Base-by-base conservation (phyloP, 148 eudicot species). In the Mesembryanthemum crystallinum region DNA sequence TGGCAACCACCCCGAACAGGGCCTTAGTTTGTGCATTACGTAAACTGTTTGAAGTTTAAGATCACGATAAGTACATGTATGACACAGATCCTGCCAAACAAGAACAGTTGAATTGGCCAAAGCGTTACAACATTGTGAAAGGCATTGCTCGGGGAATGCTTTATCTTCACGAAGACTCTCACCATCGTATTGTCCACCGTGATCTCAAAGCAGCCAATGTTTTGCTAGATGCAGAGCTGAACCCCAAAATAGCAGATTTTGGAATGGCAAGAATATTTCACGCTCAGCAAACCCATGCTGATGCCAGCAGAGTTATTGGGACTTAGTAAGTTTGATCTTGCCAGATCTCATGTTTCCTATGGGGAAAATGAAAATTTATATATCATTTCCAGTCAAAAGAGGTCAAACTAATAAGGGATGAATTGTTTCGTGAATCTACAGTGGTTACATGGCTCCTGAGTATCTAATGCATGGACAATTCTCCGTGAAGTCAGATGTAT, bases 381-480 rank as follows among this genome's bases (percentile, higher is more conserved):
- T 9, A 43, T 7, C 12, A 43, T 43, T 43, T 3, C 42, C 8
- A 37, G 3, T 8, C 42, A 37, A 37, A 37, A 37, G 8, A 37
- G 37, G 29, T 9, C 37, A 69, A 24, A 17, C 28, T 58, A 21
- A 58, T 7, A 58, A 20, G 11, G 62, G 25, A 58, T 58, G 27
- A 58, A 20, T 14, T n/a, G 6, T 5, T 68, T 4, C 8, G 30
- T 61, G 49, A 61, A 32, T 20, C 54, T 63, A 70, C 71, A 71
- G 80, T 64, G 80, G 80, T 49, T 77, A 78, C 60, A 78, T 78
- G 80, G 76, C 80, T 25, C 80, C 74, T 9, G 79, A 77, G 29
- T 77, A 69, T 7, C 12, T 77, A 27, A 69, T 77, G 1, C 73
- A 77, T 3, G 79, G 79, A 77, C 79, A 77, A 43, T 43, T 20